Conservation (phyloP, 495 filamentous ascomycete genomes). For the Podospora pseudoanserina region DNA sequence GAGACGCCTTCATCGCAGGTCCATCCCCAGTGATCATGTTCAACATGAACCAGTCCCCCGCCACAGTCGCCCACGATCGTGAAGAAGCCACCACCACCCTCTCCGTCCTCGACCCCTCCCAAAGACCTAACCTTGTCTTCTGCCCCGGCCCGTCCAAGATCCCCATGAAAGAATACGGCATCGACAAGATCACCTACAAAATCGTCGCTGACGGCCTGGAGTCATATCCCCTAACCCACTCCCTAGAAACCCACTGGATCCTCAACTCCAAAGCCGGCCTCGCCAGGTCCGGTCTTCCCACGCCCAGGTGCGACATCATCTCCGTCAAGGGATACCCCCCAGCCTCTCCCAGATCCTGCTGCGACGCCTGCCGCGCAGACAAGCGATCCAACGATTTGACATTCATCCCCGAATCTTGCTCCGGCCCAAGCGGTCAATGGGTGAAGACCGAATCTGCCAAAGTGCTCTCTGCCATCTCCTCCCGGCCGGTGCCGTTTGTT, state of each 20-base stretch:
- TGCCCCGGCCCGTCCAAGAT: constrained; percentile 27
- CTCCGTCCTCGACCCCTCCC: constrained; percentile 22
- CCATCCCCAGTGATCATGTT: constrained; percentile 28
- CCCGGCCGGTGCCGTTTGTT: constrained; percentile 30
- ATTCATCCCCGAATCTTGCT: constrained; percentile 24
- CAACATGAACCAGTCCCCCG: constrained; percentile 10
- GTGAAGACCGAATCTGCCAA: constrained; percentile 19
- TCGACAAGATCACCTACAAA: constrained; percentile 31
- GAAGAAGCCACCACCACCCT: constrained; percentile 31
- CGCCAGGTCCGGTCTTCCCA: constrained; percentile 26
- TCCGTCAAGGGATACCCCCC: constrained; percentile 8
- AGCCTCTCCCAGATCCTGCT: constrained; percentile 13
- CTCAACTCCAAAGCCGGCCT: constrained; percentile 33
- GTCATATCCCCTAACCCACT: constrained; percentile 20
- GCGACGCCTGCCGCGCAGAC: constrained; percentile 16
- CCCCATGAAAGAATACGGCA: constrained; percentile 19
- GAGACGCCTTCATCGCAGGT: constrained; percentile 34
- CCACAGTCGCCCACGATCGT: constrained; percentile 21
- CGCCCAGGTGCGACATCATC: constrained; percentile 23
- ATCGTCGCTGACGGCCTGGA: constrained; percentile 27
- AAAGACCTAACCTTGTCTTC: constrained; percentile 30
- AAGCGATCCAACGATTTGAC: background rate
- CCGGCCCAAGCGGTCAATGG: constrained; percentile 25
- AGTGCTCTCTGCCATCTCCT: constrained; percentile 17
- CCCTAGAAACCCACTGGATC: constrained; percentile 30